phyloP scores from a whole-genome alignment of 1,139 yeast species.

The Suhomyces panamericanus region DNA sequence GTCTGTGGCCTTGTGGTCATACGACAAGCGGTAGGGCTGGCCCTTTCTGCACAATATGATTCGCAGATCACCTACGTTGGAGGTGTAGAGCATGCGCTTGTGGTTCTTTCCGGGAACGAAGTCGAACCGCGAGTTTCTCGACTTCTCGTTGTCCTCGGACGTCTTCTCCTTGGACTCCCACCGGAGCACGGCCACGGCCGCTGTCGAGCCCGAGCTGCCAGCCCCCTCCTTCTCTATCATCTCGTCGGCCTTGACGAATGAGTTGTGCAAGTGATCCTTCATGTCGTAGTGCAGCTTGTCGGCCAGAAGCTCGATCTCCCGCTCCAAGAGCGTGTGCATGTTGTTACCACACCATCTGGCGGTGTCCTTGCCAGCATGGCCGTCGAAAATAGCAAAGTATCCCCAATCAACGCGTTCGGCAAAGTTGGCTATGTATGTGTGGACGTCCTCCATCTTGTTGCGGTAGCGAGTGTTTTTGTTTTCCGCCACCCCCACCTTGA shows the following conservation, averaged over 20 bases:
- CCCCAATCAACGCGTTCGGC: constrained; percentile 92
- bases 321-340: constrained; percentile 66
- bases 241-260: constrained; percentile 75
- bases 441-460: constrained; percentile 95
- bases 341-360: constrained; percentile 96
- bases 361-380: constrained; percentile 94
- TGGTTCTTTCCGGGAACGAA: constrained; percentile 49
- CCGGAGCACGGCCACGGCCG: constrained; percentile 87
- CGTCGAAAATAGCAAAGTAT: constrained; percentile 93
- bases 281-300: constrained; percentile 25
- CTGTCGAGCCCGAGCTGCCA: constrained; percentile 88
- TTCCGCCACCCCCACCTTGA: constrained; percentile 85
- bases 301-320: constrained; percentile 37
- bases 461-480: constrained; percentile 80
- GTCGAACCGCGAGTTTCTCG: constrained; percentile 32
- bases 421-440: constrained; percentile 88
- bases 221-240: constrained; percentile 58
- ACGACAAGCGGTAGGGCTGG: constrained; percentile 73
- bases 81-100: constrained; percentile 79
- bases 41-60: constrained; percentile 76
- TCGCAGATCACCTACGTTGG: constrained; percentile 94
- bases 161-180: constrained; percentile 60
- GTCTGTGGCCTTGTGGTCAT: constrained; percentile 95
- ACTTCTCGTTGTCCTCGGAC: constrained; percentile 2
- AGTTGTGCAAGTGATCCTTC: constrained; percentile 54